Conservation (phyloP, 2,329 filamentous ascomycete genomes). For the Paecilomyces sp. region DNA sequence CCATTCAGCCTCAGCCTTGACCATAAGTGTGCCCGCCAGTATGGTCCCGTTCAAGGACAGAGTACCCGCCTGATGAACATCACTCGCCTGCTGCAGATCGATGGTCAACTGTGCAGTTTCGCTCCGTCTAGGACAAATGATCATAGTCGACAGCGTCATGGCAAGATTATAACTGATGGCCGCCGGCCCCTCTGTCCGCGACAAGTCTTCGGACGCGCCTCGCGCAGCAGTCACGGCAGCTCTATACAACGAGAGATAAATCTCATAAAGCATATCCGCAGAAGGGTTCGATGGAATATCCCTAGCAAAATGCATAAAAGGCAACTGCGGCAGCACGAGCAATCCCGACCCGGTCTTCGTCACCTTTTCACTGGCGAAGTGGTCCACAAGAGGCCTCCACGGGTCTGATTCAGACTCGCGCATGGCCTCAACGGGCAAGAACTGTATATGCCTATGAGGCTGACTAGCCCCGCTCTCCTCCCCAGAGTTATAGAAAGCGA, state of each 20-base stretch:
- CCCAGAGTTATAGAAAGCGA: conserved; percentile 46
- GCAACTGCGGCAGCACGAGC: conserved; percentile 28
- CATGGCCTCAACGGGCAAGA: conserved; percentile 42
- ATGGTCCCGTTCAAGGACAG: conserved; percentile 52
- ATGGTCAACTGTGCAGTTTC: conserved; percentile 38
- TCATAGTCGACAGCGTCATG: conserved; percentile 48
- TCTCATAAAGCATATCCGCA: conserved; percentile 24
- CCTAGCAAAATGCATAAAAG: conserved; percentile 44
- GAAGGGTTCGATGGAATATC: conserved; percentile 34
- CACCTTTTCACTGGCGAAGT: conserved; percentile 7
- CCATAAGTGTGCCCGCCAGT: conserved; percentile 52
- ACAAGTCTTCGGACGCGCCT: conserved; percentile 10
- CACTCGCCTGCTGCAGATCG: conserved; percentile 25
- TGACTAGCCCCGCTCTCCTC: conserved; percentile 43
- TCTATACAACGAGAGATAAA: conserved; percentile 38
- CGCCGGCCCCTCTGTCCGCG: conserved; percentile 26
- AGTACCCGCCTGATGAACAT: conserved; percentile 26
- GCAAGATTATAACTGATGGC: conserved; percentile 53
- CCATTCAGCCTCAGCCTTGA: conserved; percentile 50
- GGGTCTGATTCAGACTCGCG: conserved; percentile 18
- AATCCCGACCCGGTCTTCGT: conserved; percentile 12
- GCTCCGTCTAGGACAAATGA: conserved; percentile 44
- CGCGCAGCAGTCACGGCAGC: conserved; percentile 23
- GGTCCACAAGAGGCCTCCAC: conserved; percentile 46
- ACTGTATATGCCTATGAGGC: conserved; percentile 41